These are phyloP conservation scores for Iris macrosiphon DNA, from an alignment of 106 monocot species.

Conservation along the genomic window DNA sequence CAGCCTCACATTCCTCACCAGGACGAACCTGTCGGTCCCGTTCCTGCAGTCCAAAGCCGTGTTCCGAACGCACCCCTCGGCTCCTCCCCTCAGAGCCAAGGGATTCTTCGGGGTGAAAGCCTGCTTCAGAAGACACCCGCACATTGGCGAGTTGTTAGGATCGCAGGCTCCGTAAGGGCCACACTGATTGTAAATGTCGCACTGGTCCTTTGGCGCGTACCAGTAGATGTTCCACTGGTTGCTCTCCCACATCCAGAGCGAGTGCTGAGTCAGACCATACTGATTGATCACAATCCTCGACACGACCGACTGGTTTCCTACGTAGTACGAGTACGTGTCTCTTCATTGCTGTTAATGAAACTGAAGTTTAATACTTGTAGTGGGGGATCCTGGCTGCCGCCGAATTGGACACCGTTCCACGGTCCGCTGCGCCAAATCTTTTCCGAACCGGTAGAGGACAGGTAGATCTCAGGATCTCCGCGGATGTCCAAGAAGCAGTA, in stretches of 20 bases:
- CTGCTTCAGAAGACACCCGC: conserved; percentile 29
- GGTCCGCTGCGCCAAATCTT: background rate
- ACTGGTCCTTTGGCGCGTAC: conserved; percentile 19
- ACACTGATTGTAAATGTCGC: conserved; percentile 25
- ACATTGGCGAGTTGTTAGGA: conserved; percentile 12
- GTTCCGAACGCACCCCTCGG: conserved; percentile 32
- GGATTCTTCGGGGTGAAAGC: conserved; percentile 35
- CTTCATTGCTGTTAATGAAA: conserved; percentile 5
- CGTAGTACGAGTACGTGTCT: background rate
- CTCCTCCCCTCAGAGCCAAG: conserved; percentile 21
- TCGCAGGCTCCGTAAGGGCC: conserved; percentile 44
- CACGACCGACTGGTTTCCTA: background rate
- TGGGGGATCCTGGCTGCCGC: too few relatives aligned
- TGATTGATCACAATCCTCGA: conserved; percentile 9
- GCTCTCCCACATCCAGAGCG: conserved; percentile 12
- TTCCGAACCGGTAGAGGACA: background rate
- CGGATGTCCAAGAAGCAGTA: background rate
- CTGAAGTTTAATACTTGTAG: background rate
- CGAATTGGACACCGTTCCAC: too few relatives aligned
- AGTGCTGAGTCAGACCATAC: conserved; percentile 5
- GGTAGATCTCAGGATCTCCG: background rate
- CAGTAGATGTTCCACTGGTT: conserved; percentile 26
- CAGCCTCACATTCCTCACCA: conserved; percentile 15
- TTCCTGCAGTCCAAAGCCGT: conserved; percentile 29
- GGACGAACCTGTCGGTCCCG: conserved; percentile 24